These are phyloP conservation scores for Tulasnella sp. DNA, from an alignment of 768 basidiomycete species.

Conservation along the genomic window DNA sequence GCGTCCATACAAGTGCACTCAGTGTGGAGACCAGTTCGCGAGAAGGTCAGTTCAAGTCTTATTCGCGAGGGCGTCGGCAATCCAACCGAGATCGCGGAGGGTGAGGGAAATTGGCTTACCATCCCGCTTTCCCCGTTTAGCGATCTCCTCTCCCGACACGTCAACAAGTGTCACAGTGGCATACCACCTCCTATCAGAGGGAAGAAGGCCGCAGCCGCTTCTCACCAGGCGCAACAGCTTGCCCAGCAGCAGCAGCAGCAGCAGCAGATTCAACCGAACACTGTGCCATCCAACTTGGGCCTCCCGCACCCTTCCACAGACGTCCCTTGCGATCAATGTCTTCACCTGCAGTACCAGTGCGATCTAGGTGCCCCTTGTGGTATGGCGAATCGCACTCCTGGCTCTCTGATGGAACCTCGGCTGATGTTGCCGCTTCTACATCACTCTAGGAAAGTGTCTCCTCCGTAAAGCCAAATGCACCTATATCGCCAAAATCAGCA, in stretches of 20 bases:
- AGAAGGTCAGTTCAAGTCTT: slow-evolving; percentile 48
- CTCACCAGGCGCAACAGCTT: slow-evolving; percentile 64
- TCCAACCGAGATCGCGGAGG: too few species aligned
- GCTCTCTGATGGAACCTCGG: not conserved
- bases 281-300: slow-evolving; percentile 36
- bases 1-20: slow-evolving; percentile 78
- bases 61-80: too few species aligned
- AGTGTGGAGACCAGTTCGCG: slow-evolving; percentile 84
- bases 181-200: slow-evolving; percentile 5
- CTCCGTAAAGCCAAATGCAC: slow-evolving; percentile 13
- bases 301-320: slow-evolving; percentile 42
- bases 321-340: slow-evolving; percentile 60
- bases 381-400: slow-evolving; percentile 2
- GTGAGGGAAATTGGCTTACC: too few species aligned
- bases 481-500: slow-evolving; percentile 2
- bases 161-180: slow-evolving; percentile 84
- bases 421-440: not conserved
- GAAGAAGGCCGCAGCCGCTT: slow-evolving; percentile 19
- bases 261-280: slow-evolving; percentile 23
- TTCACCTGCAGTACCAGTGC: slow-evolving; percentile 44
- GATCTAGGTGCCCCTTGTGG: slow-evolving; percentile 18
- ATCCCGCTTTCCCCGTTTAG: slow-evolving; percentile 29
- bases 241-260: too few species aligned
- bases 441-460: slow-evolving; percentile 13
- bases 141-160: slow-evolving; percentile 73